Conservation (phyloP, 192 early-diverging fungal species). For the Gamsiella multidivaricata region DNA sequence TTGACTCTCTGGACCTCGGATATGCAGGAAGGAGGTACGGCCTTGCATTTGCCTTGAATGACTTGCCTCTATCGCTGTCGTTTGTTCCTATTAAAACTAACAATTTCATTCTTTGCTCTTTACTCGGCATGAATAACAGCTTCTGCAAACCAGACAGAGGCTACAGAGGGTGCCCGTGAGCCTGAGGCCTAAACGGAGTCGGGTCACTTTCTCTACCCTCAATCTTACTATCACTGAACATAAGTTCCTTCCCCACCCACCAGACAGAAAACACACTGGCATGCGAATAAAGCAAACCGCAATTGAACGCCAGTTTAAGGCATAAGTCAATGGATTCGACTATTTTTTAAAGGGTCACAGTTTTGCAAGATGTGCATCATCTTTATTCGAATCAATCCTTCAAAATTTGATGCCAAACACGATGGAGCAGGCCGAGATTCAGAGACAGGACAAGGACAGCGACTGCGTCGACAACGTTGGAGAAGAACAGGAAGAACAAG, state of each 20-base stretch:
- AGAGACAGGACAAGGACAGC: too few species aligned
- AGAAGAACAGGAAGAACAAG: not conserved
- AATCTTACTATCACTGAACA: not conserved
- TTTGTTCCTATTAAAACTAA: not conserved
- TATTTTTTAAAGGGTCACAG: too few species aligned
- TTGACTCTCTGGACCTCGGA: slow-evolving; percentile 99
- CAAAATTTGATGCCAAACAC: too few species aligned
- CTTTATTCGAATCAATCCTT: too few species aligned
- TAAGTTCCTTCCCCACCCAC: not conserved
- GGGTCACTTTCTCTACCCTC: not conserved
- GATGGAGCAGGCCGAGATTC: too few species aligned
- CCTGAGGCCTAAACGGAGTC: not conserved
- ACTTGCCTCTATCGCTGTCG: not conserved
- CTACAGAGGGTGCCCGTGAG: slow-evolving; percentile 3
- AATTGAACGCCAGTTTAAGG: too few species aligned
- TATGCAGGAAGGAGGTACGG: slow-evolving; percentile 54
- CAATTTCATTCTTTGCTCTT: too few species aligned
- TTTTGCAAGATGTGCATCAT: too few species aligned
- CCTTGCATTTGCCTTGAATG: not conserved
- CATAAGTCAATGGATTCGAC: too few species aligned
- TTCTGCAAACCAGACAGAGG: not conserved
- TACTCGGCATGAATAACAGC: too few species aligned
- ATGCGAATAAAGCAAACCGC: not conserved
- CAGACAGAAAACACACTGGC: slow-evolving; percentile 1
- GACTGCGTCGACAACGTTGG: too few species aligned